Percentiles rank a stretch among this genome's conserved stretches.
These are phyloP conservation scores for Cutaneotrichosporon cyanovorans DNA, from an alignment of 1,284 basidiomycete species.

Conservation along the genomic window DNA sequence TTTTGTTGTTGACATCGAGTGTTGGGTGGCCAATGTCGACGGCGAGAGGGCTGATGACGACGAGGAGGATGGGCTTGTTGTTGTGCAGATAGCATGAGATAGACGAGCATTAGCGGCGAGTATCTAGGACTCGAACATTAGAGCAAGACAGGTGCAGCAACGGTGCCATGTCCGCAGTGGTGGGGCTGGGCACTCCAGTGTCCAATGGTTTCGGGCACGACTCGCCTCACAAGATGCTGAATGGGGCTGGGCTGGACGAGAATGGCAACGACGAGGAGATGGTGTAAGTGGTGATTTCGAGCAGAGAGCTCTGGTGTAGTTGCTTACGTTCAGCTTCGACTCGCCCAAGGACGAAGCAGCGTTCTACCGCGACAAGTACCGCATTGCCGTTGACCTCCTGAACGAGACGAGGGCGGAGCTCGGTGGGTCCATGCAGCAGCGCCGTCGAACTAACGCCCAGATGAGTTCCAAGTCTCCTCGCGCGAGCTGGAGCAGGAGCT, in stretches of 20 bases:
- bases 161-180: neutral
- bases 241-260: neutral
- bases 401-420: slow-evolving; percentile 76
- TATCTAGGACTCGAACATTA: neutral
- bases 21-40: neutral
- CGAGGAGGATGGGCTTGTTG: too few species aligned
- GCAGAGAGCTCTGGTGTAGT: too few species aligned
- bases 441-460: slow-evolving; percentile 31
- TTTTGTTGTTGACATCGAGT: neutral
- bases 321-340: slow-evolving; percentile 45
- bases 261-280: slow-evolving; percentile 27
- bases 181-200: neutral
- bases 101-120: too few species aligned
- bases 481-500: slow-evolving; percentile 90
- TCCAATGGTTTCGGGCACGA: neutral
- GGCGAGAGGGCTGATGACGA: neutral
- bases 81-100: too few species aligned
- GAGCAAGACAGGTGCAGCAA: neutral
- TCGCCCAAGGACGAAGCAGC: slow-evolving; percentile 40
- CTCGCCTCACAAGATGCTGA: neutral
- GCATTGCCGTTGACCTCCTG: slow-evolving; percentile 75
- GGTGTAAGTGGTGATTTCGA: too few species aligned
- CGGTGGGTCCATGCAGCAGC: slow-evolving; percentile 26
- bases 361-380: slow-evolving; percentile 77
- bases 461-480: slow-evolving; percentile 83